These are phyloP conservation scores for Diplodia seriata DNA, from an alignment of 2,329 filamentous ascomycete genomes.

Conservation along the genomic window DNA sequence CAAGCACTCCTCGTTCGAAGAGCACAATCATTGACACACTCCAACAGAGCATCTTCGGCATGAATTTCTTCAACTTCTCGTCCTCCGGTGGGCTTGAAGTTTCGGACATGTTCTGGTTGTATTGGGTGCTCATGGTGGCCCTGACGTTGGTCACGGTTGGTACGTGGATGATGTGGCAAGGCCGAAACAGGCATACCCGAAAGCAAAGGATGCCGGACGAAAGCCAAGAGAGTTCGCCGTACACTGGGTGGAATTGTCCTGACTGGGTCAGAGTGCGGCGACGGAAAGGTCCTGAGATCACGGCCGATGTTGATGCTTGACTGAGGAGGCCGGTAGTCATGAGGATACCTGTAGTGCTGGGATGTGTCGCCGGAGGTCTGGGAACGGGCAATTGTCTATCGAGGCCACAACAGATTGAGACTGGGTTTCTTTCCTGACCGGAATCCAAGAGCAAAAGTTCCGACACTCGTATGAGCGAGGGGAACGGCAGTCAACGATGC, in stretches of 20 bases:
- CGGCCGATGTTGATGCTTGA: not conserved
- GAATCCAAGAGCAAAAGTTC: too few relatives aligned
- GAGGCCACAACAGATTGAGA: too few relatives aligned
- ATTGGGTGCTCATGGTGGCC: not conserved
- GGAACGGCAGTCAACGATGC: not conserved
- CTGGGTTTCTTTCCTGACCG: too few relatives aligned
- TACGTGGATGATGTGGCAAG: conserved; percentile 16
- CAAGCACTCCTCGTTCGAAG: too few relatives aligned
- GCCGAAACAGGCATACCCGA: not conserved
- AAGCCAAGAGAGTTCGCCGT: not conserved
- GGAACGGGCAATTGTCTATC: too few relatives aligned
- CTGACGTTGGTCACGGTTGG: conserved; percentile 12
- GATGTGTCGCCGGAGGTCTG: too few relatives aligned
- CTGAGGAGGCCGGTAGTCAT: too few relatives aligned
- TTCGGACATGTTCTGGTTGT: conserved; percentile 14
- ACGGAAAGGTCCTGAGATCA: not conserved
- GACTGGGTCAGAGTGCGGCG: not conserved
- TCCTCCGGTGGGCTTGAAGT: not conserved
- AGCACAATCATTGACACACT: not conserved
- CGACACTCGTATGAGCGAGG: too few relatives aligned
- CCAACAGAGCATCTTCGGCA: conserved; percentile 11
- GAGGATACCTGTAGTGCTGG: too few relatives aligned
- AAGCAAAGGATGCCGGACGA: not conserved
- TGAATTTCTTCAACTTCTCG: conserved; percentile 25
- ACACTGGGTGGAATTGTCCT: not conserved